Conservation (phyloP, 768 basidiomycete species). For the Suillus paluster region DNA sequence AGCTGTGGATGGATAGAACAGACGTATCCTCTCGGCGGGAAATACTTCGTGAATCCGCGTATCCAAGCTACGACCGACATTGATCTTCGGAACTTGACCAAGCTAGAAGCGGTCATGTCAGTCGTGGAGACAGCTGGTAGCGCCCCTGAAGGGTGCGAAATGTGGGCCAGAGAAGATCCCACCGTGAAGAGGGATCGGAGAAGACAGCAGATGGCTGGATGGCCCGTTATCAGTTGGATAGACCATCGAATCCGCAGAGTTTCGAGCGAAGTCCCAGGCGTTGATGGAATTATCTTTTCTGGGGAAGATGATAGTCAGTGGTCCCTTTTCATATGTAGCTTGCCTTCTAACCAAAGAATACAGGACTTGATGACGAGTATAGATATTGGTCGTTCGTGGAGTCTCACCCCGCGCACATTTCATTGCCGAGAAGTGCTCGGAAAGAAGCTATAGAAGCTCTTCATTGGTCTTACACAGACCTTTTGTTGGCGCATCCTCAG, state of each 20-base stretch:
- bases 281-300: slow-evolving; percentile 25
- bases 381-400: slow-evolving; percentile 85
- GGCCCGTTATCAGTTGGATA: slow-evolving; percentile 60
- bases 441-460: slow-evolving; percentile 75
- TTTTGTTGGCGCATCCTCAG: slow-evolving; percentile 63
- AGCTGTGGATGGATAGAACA: slow-evolving; percentile 75
- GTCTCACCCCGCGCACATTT: slow-evolving; percentile 72
- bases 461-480: slow-evolving; percentile 84
- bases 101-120: slow-evolving; percentile 48
- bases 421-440: slow-evolving; percentile 58
- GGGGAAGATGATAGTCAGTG: slow-evolving; percentile 48
- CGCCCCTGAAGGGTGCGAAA: slow-evolving; percentile 52
- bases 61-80: slow-evolving; percentile 70
- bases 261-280: slow-evolving; percentile 47
- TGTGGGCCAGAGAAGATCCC: slow-evolving; percentile 62
- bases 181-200: slow-evolving; percentile 32
- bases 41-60: slow-evolving; percentile 72
- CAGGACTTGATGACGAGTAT: slow-evolving; percentile 77
- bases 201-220: slow-evolving; percentile 32
- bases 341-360: background rate
- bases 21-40: slow-evolving; percentile 69
- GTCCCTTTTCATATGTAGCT: slow-evolving; percentile 2
- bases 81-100: slow-evolving; percentile 58
- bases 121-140: slow-evolving; percentile 31
- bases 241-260: slow-evolving; percentile 65